A percentile compares a stretch with the other conserved stretches of the same genome.
These are phyloP conservation scores for Calonectria pseudoturangicola DNA, from an alignment of 2,329 filamentous ascomycete genomes.

Conservation along the genomic window DNA sequence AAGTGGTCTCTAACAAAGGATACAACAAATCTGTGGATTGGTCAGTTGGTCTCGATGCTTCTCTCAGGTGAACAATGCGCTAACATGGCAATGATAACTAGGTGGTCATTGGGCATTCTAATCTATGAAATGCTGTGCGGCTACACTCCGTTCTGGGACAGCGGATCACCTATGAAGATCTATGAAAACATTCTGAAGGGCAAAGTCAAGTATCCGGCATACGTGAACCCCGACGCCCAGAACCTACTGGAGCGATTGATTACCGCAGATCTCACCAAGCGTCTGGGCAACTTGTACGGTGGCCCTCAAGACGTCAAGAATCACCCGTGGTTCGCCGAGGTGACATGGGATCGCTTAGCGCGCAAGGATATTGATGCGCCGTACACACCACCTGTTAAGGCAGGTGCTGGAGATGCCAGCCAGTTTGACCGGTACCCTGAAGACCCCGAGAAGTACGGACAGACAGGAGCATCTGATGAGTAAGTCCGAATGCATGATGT, in stretches of 20 bases:
- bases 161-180: conserved; percentile 98
- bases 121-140: conserved; percentile 99
- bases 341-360: conserved; percentile 95
- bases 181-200: conserved; percentile 99
- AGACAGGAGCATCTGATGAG: conserved; percentile 84
- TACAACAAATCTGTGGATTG: conserved; percentile 99
- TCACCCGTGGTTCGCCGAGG: conserved; percentile 97
- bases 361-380: conserved; percentile 99
- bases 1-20: conserved; percentile 99
- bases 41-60: conserved; percentile 73
- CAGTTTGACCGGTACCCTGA: conserved; percentile 99
- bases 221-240: conserved; percentile 95
- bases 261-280: conserved; percentile 94
- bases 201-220: conserved; percentile 96
- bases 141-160: conserved; percentile 99
- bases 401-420: conserved; percentile 94
- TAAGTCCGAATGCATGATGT: conserved; percentile 71
- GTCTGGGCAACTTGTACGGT: conserved; percentile 93
- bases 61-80: not conserved
- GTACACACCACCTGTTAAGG: conserved; percentile 96
- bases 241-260: conserved; percentile 95
- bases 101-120: conserved; percentile 98
- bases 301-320: conserved; percentile 95
- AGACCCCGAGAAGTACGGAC: conserved; percentile 94
- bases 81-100: conserved; percentile 61